phyloP scores from a whole-genome alignment of 495 filamentous ascomycete genomes.

The Xanthoparmelia taractica region DNA sequence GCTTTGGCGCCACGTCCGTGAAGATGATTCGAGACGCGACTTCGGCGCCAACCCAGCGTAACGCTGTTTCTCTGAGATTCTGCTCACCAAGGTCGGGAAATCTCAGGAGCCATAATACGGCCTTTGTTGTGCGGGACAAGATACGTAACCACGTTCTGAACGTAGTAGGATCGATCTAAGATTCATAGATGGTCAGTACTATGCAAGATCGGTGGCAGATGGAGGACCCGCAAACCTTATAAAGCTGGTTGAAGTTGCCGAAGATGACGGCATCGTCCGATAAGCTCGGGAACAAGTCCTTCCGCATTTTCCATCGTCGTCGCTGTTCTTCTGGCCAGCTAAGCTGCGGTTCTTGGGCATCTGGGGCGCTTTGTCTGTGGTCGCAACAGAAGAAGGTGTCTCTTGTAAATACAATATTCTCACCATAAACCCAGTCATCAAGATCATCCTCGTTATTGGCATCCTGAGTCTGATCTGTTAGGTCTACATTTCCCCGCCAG shows the following conservation, averaged over 20 bases:
- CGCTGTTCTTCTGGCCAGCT: slow-evolving; percentile 82
- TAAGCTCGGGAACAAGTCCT: slow-evolving; percentile 82
- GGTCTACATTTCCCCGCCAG: slow-evolving; percentile 60
- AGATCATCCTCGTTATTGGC: slow-evolving; percentile 55
- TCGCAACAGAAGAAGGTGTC: slow-evolving; percentile 99
- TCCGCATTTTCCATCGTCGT: slow-evolving; percentile 87
- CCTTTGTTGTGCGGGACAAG: slow-evolving; percentile 74
- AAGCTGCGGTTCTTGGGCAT: slow-evolving; percentile 52
- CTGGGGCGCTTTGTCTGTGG: slow-evolving; percentile 85
- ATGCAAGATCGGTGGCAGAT: slow-evolving; percentile 8
- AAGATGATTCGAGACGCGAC: slow-evolving; percentile 91
- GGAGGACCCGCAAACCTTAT: slow-evolving; percentile 62
- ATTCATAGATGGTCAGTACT: slow-evolving; percentile 19
- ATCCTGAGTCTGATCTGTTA: slow-evolving; percentile 65
- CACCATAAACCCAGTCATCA: slow-evolving; percentile 86
- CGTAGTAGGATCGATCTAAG: slow-evolving; percentile 91
- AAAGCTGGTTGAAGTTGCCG: slow-evolving; percentile 97
- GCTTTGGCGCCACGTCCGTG: slow-evolving; percentile 93
- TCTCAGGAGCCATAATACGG: slow-evolving; percentile 89
- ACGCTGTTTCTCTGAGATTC: slow-evolving; percentile 72
- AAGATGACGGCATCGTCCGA: slow-evolving; percentile 83
- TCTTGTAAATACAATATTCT: slow-evolving; percentile 92
- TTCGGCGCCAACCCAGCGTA: slow-evolving; percentile 73
- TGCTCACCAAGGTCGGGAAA: slow-evolving; percentile 91
- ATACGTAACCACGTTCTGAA: slow-evolving; percentile 97